phyloP scores from a whole-genome alignment of 495 filamentous ascomycete species.

The Xylaria nigripes region DNA sequence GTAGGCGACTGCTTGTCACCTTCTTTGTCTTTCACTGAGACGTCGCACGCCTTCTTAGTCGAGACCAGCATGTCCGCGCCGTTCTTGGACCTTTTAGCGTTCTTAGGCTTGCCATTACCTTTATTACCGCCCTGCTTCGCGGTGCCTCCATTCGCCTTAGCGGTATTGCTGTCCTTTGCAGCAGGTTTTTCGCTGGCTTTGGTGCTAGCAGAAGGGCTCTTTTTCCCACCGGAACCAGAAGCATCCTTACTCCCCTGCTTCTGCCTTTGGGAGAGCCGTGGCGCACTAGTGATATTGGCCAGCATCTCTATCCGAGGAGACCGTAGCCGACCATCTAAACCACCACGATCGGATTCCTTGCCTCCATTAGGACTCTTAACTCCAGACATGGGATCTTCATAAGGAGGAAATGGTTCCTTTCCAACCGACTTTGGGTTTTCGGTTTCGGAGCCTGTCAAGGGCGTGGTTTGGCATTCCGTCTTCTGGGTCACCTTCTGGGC shows the following conservation, averaged over 20 bases:
- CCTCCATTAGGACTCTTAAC: background rate
- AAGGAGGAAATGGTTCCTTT: conserved; percentile 6
- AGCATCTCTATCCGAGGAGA: too few species aligned
- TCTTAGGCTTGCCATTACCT: conserved; percentile 4
- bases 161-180: background rate
- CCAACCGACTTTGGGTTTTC: background rate
- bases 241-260: too few species aligned
- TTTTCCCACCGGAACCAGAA: too few species aligned
- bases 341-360: too few species aligned
- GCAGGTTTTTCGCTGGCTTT: background rate
- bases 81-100: background rate
- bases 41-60: background rate
- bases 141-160: background rate
- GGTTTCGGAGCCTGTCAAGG: background rate
- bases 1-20: background rate
- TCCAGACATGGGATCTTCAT: conserved; percentile 5
- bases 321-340: too few species aligned
- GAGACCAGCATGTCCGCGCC: background rate
- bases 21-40: background rate
- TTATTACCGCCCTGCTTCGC: background rate
- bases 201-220: background rate
- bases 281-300: too few species aligned
- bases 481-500: too few species aligned
- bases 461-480: too few species aligned
- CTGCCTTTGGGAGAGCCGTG: too few species aligned